Evolutionary conservation across 75 land plant genomes (phyloP), one percentile per base, ranked within the genome.

Genomic region (Picea sitchensis): DNA sequence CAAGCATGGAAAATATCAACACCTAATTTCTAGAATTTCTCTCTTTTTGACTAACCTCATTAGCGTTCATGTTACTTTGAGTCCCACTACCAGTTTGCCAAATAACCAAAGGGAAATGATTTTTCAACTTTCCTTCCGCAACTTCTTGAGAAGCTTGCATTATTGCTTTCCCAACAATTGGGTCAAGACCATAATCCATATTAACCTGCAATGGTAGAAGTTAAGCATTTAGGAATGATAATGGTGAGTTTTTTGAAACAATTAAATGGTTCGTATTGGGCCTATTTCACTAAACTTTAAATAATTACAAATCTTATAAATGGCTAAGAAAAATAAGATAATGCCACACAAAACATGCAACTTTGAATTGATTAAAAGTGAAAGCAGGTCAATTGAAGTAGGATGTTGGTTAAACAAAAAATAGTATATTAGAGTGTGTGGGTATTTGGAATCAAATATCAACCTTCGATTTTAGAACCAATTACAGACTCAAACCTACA

Each of bases 51-150:
- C 85, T 36, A 21, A 96, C 99, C 97, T 96, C 98, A 82, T 96
- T 96, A 51, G 95, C 99, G 81, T 94, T 96, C 99, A 96, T 96
- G 85, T 96, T 96, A 81, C 93, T 92, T 74, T 96, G 99, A 79
- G 99, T 96, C 31, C 99, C 99, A 85, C 99, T 96, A 51, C 99
- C 99, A 82, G 99, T 96, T 80, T 96, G 97, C 99, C 99, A 96
- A 58, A 96, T 86, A 20, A 96, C 99, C 63, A 96, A 92, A 54
- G 99, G 99, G 71, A 96, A 96, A 80, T 96, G 95, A 80, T 88
- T 92, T 81, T 90, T 88, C 76, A 94, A 81, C 77, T 94, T 94
- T 47, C 97, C 99, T 60, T 92, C 92, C 14, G 97, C 98, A 23
- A 94, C 99, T 88, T 96, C 99, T 78, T 92, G 88, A 26, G 99